Evolutionary conservation across 139 green algal species (phyloP).

Genomic region (Chlorella sp.): DNA sequence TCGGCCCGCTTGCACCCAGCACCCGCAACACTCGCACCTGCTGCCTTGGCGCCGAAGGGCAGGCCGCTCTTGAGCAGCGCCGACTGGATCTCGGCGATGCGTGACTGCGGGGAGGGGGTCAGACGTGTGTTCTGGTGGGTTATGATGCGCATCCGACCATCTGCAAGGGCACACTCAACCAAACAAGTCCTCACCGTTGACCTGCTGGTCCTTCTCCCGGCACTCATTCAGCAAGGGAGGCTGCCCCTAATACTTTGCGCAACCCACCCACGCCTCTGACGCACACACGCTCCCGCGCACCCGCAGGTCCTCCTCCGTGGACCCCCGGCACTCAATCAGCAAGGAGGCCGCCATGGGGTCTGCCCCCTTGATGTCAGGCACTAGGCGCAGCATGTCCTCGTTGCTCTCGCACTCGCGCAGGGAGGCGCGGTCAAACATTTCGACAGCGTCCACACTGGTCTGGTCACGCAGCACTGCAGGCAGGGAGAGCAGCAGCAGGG

Average conservation of each 20-base stretch:
- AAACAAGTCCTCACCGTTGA: no score
- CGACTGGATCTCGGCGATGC: constrained; percentile 71
- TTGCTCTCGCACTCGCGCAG: constrained; percentile 81
- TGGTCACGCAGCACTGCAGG: constrained; percentile 84
- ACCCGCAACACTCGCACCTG: constrained; percentile 6
- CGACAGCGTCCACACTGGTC: constrained; percentile 95
- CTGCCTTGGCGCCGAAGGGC: constrained; percentile 75
- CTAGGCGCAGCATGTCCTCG: constrained; percentile 81
- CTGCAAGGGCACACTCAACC: no score
- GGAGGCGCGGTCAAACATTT: constrained; percentile 93
- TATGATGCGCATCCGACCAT: no score
- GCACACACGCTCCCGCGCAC: constrained; percentile 18
- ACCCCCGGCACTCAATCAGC: constrained; percentile 95
- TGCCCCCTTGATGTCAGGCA: constrained; percentile 83
- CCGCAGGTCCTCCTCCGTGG: constrained; percentile 67
- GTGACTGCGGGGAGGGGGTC: constrained; percentile 34
- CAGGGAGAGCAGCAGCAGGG: constrained; percentile 63
- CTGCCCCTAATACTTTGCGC: no score
- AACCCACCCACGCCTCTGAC: neutral
- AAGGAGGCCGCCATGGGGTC: constrained; percentile 85
- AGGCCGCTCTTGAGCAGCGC: constrained; percentile 64
- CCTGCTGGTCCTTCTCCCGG: no score
- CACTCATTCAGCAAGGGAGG: no score
- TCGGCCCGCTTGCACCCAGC: no score
- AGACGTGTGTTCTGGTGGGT: no score